Base-by-base conservation (phyloP, 163 green algal genomes). In the Scenedesmus sp. region DNA sequence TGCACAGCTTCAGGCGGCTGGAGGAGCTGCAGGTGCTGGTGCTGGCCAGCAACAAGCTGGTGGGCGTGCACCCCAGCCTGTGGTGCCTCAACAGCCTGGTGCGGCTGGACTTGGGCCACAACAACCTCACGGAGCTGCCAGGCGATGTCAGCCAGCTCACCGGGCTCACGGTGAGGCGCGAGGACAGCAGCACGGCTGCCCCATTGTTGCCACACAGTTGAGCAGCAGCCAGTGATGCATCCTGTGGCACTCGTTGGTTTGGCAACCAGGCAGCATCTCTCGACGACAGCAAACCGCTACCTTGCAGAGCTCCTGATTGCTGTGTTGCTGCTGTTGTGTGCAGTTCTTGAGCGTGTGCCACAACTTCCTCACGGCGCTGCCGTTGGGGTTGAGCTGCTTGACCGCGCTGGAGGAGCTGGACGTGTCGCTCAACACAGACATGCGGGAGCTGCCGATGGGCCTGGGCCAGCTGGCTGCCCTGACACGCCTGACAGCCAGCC, bases 31-130 rank as follows among this genome's bases (percentile, higher is more conserved):
- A 86, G 56, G 56, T 87, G 56, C 84, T 93, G 70, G 84, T 86
- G 56, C 62, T 93, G 55, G 74, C 84, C 57, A 93, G 77, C 90
- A 93, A 93, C 90, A 93, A 93, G 84, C 84, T 90, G 70, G 9
- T 90, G 16, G 70, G 46, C 7, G 59, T 93, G 23, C 90, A 93
- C 84, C 56, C 57, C 67, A 93, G 90, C 84, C 26, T 93, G 83
- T 93, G 90, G 90, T 55, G 15, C 4, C 90, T 93, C 20, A 70
- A n/a, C 13, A 82, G 59, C 59, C 90, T 93, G 46, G 52, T 55
- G 66, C 90, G 60, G 12, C 54, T 93, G 83, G 90, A 93, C 74
- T n/a, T 93, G 66, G 84, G 90, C 5, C 90, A 93, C 84, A 93
- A 93, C 84, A 93, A 79, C 73, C 74, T 93, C 26, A 76, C n/a